Evolutionary conservation across 2,329 filamentous ascomycete species (phyloP), one percentile per base, ranked within the genome.

Genomic region (Epicoccum nigrum): DNA sequence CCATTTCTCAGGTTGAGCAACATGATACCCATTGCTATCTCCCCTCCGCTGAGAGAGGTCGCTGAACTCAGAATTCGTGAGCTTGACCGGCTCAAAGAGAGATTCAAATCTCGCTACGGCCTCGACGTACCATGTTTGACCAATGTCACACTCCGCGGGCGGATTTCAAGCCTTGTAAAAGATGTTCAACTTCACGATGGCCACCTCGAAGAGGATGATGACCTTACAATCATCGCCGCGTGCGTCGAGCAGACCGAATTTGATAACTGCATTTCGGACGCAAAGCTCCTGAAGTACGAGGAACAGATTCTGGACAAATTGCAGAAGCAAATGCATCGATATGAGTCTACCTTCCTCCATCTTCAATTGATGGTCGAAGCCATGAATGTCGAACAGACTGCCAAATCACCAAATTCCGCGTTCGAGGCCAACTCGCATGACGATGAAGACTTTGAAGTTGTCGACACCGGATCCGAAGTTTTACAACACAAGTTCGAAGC

Each of bases 291-390:
- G 1, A 74, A 76, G 34, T 83, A 79, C 68, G 77, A 84, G 55
- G 56, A 66, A 12, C 70, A 75, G 19, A 62, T 86, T n/a, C 69
- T 76, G 27, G 65, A 74, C 20, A 76, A 79, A 27, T 57, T 86
- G 4, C 64, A 74, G 12, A 72, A 78, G n/a, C 75, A 83, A 56
- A 76, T 76, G n/a, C 74, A 78, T 40, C 83, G 80, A 51, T 79
- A 83, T 58, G 75, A 81, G 15, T 82, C 84, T 61, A 83, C 83
- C 0, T 73, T 76, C 6, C 74, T 86, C 25, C 86, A 85, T 62
- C 79, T 80, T 15, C 67, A 77, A 31, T 66, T 86, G 77, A 68
- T 85, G 41, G 61, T 47, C 28, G 58, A 70, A 37, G 56, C 49
- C 9, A 57, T 67, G 30, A n/a, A 53, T 2, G 69, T 73, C 1